A percentile compares a stretch with the other conserved stretches of the same genome.
These are phyloP conservation scores for Morella rubra DNA, from an alignment of 306 rosid species.

Conservation along the genomic window DNA sequence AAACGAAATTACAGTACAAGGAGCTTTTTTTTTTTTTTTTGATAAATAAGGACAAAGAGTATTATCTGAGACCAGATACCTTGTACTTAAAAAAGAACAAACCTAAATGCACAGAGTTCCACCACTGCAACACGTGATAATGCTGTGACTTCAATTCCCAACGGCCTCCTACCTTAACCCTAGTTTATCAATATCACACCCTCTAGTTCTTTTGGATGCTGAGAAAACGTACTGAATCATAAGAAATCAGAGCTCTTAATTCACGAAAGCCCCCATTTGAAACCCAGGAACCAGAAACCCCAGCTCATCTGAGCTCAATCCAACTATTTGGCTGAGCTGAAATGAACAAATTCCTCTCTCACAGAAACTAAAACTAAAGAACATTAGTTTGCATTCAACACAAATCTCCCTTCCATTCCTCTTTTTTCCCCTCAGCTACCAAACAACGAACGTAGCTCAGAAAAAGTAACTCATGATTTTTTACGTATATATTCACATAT, in stretches of 20 bases:
- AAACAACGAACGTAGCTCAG: not conserved
- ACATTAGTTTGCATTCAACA: not conserved
- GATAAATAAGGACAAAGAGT: not conserved
- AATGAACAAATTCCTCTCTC: not conserved
- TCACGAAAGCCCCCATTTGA: not conserved
- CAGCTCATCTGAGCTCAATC: not conserved
- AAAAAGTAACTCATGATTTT: not conserved
- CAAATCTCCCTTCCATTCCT: not conserved
- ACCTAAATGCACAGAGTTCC: not conserved
- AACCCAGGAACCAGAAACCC: not conserved
- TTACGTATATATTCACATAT: no score
- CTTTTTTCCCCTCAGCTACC: not conserved
- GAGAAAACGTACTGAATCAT: not conserved
- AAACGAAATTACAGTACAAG: not conserved
- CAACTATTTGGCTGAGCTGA: not conserved
- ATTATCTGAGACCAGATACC: not conserved
- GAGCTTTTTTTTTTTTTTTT: no score
- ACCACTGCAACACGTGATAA: not conserved
- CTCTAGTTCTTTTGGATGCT: not conserved
- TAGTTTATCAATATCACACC: not conserved
- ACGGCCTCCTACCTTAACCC: not conserved
- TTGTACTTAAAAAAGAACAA: not conserved
- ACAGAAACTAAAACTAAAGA: not conserved
- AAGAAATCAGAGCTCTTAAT: not conserved
- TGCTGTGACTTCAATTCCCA: not conserved